Evolutionary conservation across 2,329 filamentous ascomycete genomes (phyloP).

Genomic region (Hypomyces rosellus): DNA sequence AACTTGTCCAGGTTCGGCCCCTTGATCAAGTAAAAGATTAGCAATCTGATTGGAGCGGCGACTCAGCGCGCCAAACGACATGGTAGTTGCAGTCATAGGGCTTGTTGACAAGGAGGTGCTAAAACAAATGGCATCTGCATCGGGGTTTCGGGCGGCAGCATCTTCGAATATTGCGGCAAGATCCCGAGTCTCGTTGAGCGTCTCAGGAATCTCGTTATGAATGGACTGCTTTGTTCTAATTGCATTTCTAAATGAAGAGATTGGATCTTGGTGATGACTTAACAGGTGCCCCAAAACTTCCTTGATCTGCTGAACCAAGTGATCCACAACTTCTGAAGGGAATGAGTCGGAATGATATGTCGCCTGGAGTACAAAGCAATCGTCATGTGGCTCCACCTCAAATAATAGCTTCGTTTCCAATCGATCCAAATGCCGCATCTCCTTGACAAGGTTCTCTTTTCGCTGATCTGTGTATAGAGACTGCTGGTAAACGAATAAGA

Average conservation of each 20-base stretch:
- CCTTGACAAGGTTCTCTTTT: conserved; percentile 33
- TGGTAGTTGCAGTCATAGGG: conserved; percentile 26
- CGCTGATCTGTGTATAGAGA: conserved; percentile 42
- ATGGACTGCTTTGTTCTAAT: conserved; percentile 38
- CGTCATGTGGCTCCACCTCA: conserved; percentile 61
- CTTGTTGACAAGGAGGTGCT: conserved; percentile 30
- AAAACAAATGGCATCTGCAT: conserved; percentile 59
- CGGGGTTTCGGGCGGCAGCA: conserved; percentile 41
- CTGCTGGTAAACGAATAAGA: conserved; percentile 80
- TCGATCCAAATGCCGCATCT: conserved; percentile 59
- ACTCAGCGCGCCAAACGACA: conserved; percentile 64
- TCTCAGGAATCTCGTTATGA: conserved; percentile 36
- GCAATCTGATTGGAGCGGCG: conserved; percentile 57
- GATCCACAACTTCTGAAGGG: conserved; percentile 45
- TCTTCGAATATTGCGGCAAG: conserved; percentile 50
- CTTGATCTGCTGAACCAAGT: conserved; percentile 58
- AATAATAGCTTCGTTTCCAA: conserved; percentile 71
- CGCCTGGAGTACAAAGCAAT: conserved; percentile 36
- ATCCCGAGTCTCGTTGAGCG: conserved; percentile 32
- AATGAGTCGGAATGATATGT: conserved; percentile 46
- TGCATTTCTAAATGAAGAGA: conserved; percentile 12
- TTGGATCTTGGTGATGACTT: conserved; percentile 16
- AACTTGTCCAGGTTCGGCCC: conserved; percentile 46
- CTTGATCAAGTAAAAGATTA: conserved; percentile 39
- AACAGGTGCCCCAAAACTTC: conserved; percentile 34